Conservation (phyloP, 768 basidiomycete species). For the Amylocystis lapponica region DNA sequence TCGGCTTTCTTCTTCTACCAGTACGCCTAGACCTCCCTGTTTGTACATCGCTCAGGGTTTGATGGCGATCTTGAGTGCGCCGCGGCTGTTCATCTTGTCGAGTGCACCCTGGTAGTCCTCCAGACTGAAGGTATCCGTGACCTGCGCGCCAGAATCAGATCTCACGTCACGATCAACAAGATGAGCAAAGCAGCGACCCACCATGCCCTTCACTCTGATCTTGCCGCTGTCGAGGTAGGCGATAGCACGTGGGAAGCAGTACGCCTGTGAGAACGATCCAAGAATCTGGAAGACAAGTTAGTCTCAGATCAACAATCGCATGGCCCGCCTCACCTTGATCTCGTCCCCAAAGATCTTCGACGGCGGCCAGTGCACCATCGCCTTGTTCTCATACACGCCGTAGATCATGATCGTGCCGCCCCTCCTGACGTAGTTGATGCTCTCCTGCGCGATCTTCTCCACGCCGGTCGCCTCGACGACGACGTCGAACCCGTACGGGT, state of each 20-base stretch:
- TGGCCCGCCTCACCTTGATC: constrained; percentile 49
- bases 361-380: constrained; percentile 81
- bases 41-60: constrained; percentile 30
- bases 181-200: constrained; percentile 24
- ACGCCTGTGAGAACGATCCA: constrained; percentile 89
- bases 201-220: constrained; percentile 77
- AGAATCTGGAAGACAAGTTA: constrained; percentile 51
- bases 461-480: constrained; percentile 72
- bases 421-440: constrained; percentile 84
- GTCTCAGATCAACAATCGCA: too few relatives aligned
- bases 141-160: constrained; percentile 22
- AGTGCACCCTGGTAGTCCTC: constrained; percentile 60
- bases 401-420: constrained; percentile 89
- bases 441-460: constrained; percentile 78
- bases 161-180: background rate
- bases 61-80: constrained; percentile 46
- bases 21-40: background rate
- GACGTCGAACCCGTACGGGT: constrained; percentile 81
- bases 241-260: constrained; percentile 88
- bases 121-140: constrained; percentile 53
- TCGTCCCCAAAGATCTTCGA: constrained; percentile 76
- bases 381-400: constrained; percentile 87
- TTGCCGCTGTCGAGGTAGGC: constrained; percentile 86
- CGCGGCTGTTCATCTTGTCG: constrained; percentile 61
- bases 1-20: too few relatives aligned